Percentiles rank a stretch among this genome's conserved stretches.
phyloP scores from a whole-genome alignment of 2,329 filamentous ascomycete species.

The Fusarium sp. region DNA sequence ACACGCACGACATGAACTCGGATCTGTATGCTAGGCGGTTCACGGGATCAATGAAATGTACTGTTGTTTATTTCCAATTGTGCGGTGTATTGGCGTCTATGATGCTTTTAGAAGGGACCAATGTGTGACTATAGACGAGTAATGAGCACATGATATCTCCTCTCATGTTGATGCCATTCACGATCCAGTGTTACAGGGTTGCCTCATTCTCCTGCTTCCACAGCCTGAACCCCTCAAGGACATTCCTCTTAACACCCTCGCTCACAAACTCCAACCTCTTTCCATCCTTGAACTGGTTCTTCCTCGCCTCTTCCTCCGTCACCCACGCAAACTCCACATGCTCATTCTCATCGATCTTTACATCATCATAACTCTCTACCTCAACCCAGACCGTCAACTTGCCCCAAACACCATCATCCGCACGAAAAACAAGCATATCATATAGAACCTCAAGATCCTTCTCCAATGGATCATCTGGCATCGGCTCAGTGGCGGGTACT shows the following conservation, averaged over 20 bases:
- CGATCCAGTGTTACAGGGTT: not conserved
- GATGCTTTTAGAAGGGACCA: not conserved
- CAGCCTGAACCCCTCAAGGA: conserved; percentile 54
- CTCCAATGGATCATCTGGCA: conserved; percentile 26
- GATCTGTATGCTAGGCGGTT: conserved; percentile 48
- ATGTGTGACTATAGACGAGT: conserved; percentile 40
- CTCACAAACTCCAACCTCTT: conserved; percentile 52
- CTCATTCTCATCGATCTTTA: conserved; percentile 54
- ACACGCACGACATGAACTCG: conserved; percentile 17
- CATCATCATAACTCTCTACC: conserved; percentile 42
- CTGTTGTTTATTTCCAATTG: conserved; percentile 31
- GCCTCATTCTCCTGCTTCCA: conserved; percentile 31
- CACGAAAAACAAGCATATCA: conserved; percentile 45
- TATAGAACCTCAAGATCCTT: conserved; percentile 41
- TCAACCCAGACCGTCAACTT: conserved; percentile 51
- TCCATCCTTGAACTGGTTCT: conserved; percentile 45
- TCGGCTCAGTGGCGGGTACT: not conserved
- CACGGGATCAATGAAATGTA: conserved; percentile 50
- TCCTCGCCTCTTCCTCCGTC: conserved; percentile 53
- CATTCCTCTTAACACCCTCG: conserved; percentile 49
- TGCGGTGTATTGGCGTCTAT: conserved; percentile 5
- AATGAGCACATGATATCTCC: conserved; percentile 39
- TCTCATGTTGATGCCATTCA: conserved; percentile 7
- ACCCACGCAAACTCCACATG: conserved; percentile 58
- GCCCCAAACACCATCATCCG: conserved; percentile 47